phyloP scores from a whole-genome alignment of 2,329 filamentous ascomycete species.

The Elsinoe ampelina region DNA sequence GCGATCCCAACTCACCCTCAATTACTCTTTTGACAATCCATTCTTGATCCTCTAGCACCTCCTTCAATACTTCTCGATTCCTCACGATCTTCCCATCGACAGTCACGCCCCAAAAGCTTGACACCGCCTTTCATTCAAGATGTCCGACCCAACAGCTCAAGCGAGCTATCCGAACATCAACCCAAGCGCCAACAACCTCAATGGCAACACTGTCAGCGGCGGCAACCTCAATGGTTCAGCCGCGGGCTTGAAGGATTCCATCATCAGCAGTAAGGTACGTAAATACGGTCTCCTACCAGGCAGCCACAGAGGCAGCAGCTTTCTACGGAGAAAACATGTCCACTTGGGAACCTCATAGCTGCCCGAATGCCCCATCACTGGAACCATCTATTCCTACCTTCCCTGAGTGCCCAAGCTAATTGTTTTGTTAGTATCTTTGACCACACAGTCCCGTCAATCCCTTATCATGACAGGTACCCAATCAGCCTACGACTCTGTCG shows the following conservation, averaged over 20 bases:
- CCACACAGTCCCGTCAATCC: not conserved
- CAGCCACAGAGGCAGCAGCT: constrained; percentile 1
- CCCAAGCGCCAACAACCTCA: constrained; percentile 14
- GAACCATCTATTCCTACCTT: not conserved
- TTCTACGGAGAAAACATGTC: constrained; percentile 4
- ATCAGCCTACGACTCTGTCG: constrained; percentile 38
- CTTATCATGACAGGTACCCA: constrained; percentile 34
- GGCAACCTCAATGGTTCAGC: not conserved
- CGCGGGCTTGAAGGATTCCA: constrained; percentile 25
- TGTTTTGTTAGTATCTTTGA: not conserved
- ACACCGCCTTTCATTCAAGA: constrained; percentile 7
- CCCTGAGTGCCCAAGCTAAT: not conserved
- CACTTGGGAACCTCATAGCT: not conserved
- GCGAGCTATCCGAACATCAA: constrained; percentile 15
- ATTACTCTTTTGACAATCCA: not conserved
- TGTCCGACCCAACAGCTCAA: constrained; percentile 15
- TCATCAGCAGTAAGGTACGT: constrained; percentile 38
- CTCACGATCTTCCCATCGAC: not conserved
- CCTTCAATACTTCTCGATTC: not conserved
- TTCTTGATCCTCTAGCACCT: not conserved
- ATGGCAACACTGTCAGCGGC: not conserved
- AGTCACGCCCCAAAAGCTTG: not conserved
- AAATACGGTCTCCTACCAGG: constrained; percentile 24
- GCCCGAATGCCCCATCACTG: constrained; percentile 4
- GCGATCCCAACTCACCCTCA: not conserved